These are phyloP conservation scores for Skeletonema tropicum DNA, from an alignment of 108 stramenopile species.

Conservation along the genomic window DNA sequence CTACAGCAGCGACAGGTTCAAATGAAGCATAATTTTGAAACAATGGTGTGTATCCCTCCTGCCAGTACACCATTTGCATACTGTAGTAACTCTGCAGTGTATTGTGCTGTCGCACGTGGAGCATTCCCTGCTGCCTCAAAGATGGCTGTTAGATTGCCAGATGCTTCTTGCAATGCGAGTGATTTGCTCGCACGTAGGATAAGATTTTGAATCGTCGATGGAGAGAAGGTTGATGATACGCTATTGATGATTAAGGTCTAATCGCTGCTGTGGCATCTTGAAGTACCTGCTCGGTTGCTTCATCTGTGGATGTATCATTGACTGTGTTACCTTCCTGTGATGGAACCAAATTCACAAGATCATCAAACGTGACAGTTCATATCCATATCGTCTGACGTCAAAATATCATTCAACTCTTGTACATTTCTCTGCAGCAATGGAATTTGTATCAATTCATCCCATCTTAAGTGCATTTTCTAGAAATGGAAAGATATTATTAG, in stretches of 20 bases:
- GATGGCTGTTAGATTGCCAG: slow-evolving; percentile 50
- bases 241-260: slow-evolving; percentile 59
- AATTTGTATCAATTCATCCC: slow-evolving; percentile 43
- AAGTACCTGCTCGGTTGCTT: slow-evolving; percentile 46
- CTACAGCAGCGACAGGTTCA: slow-evolving; percentile 8
- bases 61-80: slow-evolving; percentile 65
- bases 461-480: slow-evolving; percentile 40
- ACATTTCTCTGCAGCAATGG: slow-evolving; percentile 34
- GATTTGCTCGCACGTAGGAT: slow-evolving; percentile 52
- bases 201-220: slow-evolving; percentile 46
- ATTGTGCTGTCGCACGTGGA: slow-evolving; percentile 66
- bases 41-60: slow-evolving; percentile 51
- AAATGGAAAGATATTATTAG: slow-evolving; percentile 33
- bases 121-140: slow-evolving; percentile 62
- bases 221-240: slow-evolving; percentile 49
- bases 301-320: slow-evolving; percentile 6
- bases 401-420: slow-evolving; percentile 12
- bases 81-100: slow-evolving; percentile 61
- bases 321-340: slow-evolving; percentile 6
- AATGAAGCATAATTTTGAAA: slow-evolving; percentile 39
- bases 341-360: slow-evolving; percentile 25
- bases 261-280: slow-evolving; percentile 57
- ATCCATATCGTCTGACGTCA: slow-evolving; percentile 9
- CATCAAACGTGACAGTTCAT: slow-evolving; percentile 39
- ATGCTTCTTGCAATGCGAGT: slow-evolving; percentile 38